phyloP scores from a whole-genome alignment of 2,329 filamentous ascomycete genomes.

The Neurospora sp. region DNA sequence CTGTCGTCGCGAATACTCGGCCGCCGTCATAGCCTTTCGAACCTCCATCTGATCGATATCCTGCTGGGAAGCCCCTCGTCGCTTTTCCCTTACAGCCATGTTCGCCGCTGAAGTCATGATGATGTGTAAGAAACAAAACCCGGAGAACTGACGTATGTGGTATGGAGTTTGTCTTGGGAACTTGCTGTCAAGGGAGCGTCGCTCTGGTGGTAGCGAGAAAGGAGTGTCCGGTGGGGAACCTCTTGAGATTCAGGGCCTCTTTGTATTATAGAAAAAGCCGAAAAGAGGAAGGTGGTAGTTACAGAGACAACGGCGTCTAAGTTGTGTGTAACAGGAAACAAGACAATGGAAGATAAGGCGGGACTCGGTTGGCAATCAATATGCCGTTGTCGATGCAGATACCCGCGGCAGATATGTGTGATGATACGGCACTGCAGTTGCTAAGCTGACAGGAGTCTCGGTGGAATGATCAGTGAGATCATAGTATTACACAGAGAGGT shows the following conservation, averaged over 20 bases:
- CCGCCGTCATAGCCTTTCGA: slow-evolving; percentile 16
- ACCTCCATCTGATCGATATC: slow-evolving; percentile 17
- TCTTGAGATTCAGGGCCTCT: not conserved
- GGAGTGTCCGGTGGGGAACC: not conserved
- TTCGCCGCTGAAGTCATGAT: slow-evolving; percentile 15
- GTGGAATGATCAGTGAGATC: not conserved
- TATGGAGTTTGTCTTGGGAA: not conserved
- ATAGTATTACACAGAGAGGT: not conserved
- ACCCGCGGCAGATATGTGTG: not conserved
- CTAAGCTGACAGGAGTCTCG: not conserved
- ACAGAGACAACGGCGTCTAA: not conserved
- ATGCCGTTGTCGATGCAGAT: too few species aligned
- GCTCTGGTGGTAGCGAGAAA: not conserved
- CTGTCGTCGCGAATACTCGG: slow-evolving; percentile 18
- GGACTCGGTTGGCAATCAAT: not conserved
- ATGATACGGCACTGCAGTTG: not conserved
- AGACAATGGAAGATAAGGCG: not conserved
- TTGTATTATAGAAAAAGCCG: not conserved
- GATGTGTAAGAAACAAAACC: not conserved
- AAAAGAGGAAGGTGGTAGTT: not conserved
- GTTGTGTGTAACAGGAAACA: not conserved
- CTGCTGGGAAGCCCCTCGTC: slow-evolving; percentile 9
- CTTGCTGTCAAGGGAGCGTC: not conserved
- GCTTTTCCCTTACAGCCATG: slow-evolving; percentile 15
- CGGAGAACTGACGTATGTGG: not conserved